Percentiles rank a stretch among this genome's conserved stretches.
Conservation (phyloP, 345 rosid species). For the Cardamine resedifolia region DNA sequence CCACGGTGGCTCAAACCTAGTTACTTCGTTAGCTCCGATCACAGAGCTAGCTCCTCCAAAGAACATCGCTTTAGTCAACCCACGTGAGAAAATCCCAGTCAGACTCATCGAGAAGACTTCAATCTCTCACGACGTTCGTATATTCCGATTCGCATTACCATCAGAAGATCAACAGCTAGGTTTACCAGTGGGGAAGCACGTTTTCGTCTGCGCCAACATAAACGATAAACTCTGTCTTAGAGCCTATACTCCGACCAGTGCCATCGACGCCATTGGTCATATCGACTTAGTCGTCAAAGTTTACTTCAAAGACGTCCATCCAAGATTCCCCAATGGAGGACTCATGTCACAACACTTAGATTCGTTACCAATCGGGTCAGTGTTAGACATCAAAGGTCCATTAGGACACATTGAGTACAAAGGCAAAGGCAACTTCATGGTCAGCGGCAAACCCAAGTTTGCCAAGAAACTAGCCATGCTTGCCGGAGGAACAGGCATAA, state of each 20-base stretch:
- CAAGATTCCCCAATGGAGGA: slow-evolving; percentile 85
- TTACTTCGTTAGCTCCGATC: slow-evolving; percentile 56
- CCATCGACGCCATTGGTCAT: slow-evolving; percentile 61
- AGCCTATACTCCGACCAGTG: slow-evolving; percentile 85
- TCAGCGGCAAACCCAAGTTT: slow-evolving; percentile 73
- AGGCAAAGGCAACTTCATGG: slow-evolving; percentile 70
- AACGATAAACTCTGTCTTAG: slow-evolving; percentile 73
- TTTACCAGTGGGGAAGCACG: slow-evolving; percentile 83
- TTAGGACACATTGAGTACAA: slow-evolving; percentile 78
- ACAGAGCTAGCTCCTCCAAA: slow-evolving; percentile 47
- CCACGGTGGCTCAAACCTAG: slow-evolving; percentile 53
- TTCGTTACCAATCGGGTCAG: slow-evolving; percentile 60
- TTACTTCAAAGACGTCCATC: slow-evolving; percentile 74
- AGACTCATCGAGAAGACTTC: slow-evolving; percentile 70
- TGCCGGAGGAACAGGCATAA: slow-evolving; percentile 94
- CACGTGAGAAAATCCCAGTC: slow-evolving; percentile 77
- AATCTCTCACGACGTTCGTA: slow-evolving; percentile 69
- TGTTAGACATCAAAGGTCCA: slow-evolving; percentile 81
- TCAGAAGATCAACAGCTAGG: slow-evolving; percentile 70
- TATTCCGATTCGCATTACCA: slow-evolving; percentile 68
- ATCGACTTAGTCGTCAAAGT: slow-evolving; percentile 81
- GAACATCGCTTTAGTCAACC: slow-evolving; percentile 61
- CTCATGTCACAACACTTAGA: slow-evolving; percentile 78
- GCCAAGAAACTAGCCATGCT: slow-evolving; percentile 84
- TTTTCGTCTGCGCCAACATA: slow-evolving; percentile 65